A percentile compares a stretch with the other conserved stretches of the same genome.
Evolutionary conservation across 441 rosid species (phyloP).

Genomic region (Aleurites moluccanus): DNA sequence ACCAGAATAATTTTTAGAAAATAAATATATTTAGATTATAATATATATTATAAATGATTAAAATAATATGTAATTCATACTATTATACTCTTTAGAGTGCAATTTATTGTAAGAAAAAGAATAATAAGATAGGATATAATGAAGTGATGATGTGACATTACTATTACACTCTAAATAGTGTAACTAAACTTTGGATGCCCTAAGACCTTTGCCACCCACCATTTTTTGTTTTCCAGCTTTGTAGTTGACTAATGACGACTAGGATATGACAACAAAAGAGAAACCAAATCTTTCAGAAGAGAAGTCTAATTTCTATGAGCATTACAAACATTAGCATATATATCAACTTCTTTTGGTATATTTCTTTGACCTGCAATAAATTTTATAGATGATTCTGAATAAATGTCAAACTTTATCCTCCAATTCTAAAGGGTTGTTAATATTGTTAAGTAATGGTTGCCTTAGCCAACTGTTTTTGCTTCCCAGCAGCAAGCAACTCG

Average conservation of each 20-base stretch:
- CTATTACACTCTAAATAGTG: too few species aligned
- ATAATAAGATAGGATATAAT: too few species aligned
- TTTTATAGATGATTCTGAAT: background rate
- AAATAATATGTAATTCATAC: too few species aligned
- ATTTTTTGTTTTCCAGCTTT: too few species aligned
- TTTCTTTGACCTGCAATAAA: background rate
- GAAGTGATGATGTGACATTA: too few species aligned
- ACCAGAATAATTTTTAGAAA: too few species aligned
- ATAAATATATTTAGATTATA: too few species aligned
- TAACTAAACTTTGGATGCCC: too few species aligned
- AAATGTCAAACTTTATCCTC: background rate
- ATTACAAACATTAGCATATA: conserved; percentile 9
- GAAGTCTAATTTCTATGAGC: background rate
- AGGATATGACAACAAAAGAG: background rate
- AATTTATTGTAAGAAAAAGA: too few species aligned
- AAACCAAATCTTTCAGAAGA: background rate
- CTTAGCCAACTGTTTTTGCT: conserved; percentile 46
- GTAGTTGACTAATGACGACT: too few species aligned
- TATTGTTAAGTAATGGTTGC: conserved; percentile 36
- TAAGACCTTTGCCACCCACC: background rate
- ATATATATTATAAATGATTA: too few species aligned
- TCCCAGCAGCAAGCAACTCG: conserved; percentile 43
- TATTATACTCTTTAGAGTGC: too few species aligned
- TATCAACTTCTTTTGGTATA: background rate
- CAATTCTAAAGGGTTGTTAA: background rate